These are phyloP conservation scores for Phialocephala subalpina DNA, from an alignment of 2,329 filamentous ascomycete species.

Conservation along the genomic window DNA sequence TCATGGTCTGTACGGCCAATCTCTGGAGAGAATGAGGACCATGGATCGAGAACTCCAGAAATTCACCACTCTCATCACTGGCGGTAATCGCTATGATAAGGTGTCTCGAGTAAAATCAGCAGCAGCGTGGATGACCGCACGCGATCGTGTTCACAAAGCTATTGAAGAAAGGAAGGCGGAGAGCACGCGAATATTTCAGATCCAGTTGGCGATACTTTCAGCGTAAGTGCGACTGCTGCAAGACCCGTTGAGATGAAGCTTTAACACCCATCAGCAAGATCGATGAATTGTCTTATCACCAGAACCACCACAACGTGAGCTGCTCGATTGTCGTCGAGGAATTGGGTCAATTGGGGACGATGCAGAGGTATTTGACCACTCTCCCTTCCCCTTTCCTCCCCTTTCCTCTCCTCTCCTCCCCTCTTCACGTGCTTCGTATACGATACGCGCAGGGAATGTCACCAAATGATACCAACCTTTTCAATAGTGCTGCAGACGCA, in stretches of 20 bases:
- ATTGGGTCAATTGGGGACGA: conserved; percentile 8
- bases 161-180: conserved; percentile 34
- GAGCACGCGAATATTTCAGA: conserved; percentile 34
- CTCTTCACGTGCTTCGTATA: conserved; percentile 3
- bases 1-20: conserved; percentile 29
- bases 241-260: conserved; percentile 5
- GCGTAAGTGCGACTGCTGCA: conserved; percentile 28
- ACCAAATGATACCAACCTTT: neutral
- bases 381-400: neutral
- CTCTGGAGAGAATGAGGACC: conserved; percentile 28
- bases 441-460: conserved; percentile 11
- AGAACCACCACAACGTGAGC: conserved; percentile 32
- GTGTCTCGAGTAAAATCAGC: conserved; percentile 33
- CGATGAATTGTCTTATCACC: conserved; percentile 36
- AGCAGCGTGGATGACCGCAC: conserved; percentile 33
- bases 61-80: conserved; percentile 23
- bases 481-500: conserved; percentile 17
- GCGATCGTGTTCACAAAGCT: conserved; percentile 30
- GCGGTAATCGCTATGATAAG: conserved; percentile 32
- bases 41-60: conserved; percentile 30
- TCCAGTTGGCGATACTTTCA: conserved; percentile 35
- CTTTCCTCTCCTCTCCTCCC: no score
- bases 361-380: neutral
- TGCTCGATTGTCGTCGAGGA: conserved; percentile 25
- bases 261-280: conserved; percentile 30